Evolutionary conservation across 2,329 filamentous ascomycete species (phyloP).

Genomic region (Tolypocladium amazonense): DNA sequence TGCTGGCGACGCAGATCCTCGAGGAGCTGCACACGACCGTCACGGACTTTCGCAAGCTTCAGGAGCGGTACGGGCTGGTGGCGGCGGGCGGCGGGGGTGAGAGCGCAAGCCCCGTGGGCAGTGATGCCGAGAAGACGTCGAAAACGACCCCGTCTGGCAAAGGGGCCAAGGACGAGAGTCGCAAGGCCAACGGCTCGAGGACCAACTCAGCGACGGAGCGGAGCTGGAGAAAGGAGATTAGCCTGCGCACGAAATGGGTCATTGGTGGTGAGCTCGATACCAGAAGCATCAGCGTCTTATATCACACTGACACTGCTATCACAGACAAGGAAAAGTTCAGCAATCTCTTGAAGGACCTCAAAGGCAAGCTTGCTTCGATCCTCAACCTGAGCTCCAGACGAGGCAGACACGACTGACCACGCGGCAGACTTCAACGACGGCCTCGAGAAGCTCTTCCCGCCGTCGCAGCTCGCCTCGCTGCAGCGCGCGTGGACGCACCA

Average conservation of each 20-base stretch:
- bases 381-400: not conserved
- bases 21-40: constrained; percentile 31
- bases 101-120: not conserved
- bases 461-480: constrained; percentile 27
- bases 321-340: constrained; percentile 34
- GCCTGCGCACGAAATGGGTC: constrained; percentile 30
- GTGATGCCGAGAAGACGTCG: constrained; percentile 6
- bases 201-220: constrained; percentile 10
- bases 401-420: not conserved
- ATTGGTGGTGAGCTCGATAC: constrained; percentile 22
- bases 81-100: constrained; percentile 14
- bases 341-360: constrained; percentile 26
- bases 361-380: constrained; percentile 16
- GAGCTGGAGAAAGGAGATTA: constrained; percentile 22
- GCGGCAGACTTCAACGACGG: constrained; percentile 34
- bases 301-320: not conserved
- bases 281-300: not conserved
- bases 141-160: constrained; percentile 8
- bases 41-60: constrained; percentile 30
- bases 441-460: constrained; percentile 34
- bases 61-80: constrained; percentile 29
- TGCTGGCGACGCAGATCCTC: constrained; percentile 29
- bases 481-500: constrained; percentile 36
- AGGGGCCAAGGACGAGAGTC: constrained; percentile 10
- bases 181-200: constrained; percentile 10